Evolutionary conservation across 768 basidiomycete genomes (phyloP).

Genomic region (Tulasnella sp.): DNA sequence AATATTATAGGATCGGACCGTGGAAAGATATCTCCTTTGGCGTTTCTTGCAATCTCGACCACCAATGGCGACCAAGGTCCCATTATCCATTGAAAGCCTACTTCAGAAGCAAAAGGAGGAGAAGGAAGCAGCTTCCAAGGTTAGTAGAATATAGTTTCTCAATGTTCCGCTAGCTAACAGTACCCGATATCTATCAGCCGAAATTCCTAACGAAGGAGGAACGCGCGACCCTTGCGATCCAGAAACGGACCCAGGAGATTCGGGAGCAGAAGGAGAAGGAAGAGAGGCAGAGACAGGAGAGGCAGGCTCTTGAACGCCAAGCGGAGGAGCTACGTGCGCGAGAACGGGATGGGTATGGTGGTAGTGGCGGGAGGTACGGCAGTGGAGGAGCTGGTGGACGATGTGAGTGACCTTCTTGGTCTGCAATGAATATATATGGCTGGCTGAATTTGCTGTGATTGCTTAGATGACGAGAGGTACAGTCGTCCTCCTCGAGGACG

Average conservation of each 20-base stretch:
- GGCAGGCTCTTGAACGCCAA: constrained; percentile 63
- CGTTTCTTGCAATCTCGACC: neutral
- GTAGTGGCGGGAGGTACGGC: constrained; percentile 34
- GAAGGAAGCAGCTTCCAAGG: constrained; percentile 85
- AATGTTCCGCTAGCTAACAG: neutral
- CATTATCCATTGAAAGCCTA: constrained; percentile 80
- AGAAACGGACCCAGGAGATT: constrained; percentile 77
- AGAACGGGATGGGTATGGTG: constrained; percentile 34
- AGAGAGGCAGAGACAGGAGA: constrained; percentile 47
- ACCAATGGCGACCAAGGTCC: constrained; percentile 33
- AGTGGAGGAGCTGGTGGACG: constrained; percentile 27
- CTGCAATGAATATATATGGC: neutral
- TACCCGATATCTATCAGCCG: constrained; percentile 44
- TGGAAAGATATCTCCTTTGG: too few species aligned
- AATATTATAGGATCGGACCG: too few species aligned
- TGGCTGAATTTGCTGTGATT: neutral
- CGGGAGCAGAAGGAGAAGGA: constrained; percentile 56
- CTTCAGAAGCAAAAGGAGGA: constrained; percentile 80
- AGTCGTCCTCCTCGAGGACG: constrained; percentile 18
- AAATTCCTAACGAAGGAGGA: constrained; percentile 92
- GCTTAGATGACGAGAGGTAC: constrained; percentile 33
- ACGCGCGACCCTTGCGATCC: constrained; percentile 78
- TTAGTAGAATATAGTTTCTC: constrained; percentile 24
- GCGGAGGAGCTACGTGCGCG: constrained; percentile 55
- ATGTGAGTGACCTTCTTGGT: constrained; percentile 27